Evolutionary conservation across 306 rosid genomes (phyloP).

Genomic region (Dalbergia oliveri): DNA sequence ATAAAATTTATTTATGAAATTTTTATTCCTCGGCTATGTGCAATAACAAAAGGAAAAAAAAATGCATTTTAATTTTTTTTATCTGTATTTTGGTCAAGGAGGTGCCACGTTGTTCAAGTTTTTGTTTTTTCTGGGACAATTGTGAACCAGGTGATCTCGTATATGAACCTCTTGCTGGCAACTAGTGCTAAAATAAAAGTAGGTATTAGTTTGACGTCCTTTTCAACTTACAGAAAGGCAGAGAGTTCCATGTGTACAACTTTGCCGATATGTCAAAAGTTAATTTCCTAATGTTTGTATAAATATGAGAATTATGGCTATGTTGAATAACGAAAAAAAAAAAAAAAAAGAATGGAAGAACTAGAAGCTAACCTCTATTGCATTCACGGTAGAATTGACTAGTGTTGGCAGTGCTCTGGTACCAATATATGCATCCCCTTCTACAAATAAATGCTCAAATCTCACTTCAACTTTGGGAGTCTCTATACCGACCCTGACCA

Average conservation of each 20-base stretch:
- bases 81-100: background rate
- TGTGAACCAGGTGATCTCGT: background rate
- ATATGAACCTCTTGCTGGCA: background rate
- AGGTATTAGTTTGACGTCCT: background rate
- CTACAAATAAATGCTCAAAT: conserved; percentile 66
- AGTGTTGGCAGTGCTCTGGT: conserved; percentile 85
- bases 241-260: background rate
- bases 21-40: too few species aligned
- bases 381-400: conserved; percentile 69
- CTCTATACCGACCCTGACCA: conserved; percentile 73
- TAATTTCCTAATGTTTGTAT: too few species aligned
- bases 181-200: too few species aligned
- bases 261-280: background rate
- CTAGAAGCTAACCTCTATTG: conserved; percentile 50
- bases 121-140: too few species aligned
- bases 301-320: too few species aligned
- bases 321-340: background rate
- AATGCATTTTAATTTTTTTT: too few species aligned
- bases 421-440: conserved; percentile 86
- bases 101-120: background rate
- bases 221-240: too few species aligned
- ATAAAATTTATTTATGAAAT: too few species aligned
- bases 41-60: too few species aligned
- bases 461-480: conserved; percentile 84
- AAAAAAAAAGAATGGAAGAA: background rate